Conservation (phyloP, 352 stramenopile species). For the Globisporangium radiosum region DNA sequence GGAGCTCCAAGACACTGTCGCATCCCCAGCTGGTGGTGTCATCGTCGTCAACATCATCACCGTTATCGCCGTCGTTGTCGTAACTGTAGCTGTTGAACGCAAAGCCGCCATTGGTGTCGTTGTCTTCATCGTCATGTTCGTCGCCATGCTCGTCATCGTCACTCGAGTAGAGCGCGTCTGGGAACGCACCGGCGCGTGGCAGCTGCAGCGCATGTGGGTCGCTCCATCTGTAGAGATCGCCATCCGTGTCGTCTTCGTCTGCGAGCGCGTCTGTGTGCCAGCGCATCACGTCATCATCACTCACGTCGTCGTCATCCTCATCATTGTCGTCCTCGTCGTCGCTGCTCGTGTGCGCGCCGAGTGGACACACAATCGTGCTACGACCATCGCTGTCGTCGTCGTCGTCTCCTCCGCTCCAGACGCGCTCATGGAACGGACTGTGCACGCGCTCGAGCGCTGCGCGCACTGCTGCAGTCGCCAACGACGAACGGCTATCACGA, state of each 20-base stretch:
- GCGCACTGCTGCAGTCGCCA: no score
- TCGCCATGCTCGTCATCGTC: conserved; percentile 3
- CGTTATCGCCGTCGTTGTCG: conserved; percentile 3
- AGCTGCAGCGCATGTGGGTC: no score
- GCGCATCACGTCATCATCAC: background rate
- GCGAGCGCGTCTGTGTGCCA: background rate
- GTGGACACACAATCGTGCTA: background rate
- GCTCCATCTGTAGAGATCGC: background rate
- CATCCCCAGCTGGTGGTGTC: conserved; percentile 18
- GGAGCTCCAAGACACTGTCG: conserved; percentile 21
- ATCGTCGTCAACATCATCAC: background rate
- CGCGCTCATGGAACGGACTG: no score
- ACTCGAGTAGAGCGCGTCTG: background rate
- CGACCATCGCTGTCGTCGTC: conserved; percentile 8
- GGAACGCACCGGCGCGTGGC: no score
- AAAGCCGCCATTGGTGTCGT: conserved; percentile 1
- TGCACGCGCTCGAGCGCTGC: no score
- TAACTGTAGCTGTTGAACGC: background rate
- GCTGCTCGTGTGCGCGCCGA: background rate
- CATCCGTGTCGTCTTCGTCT: background rate
- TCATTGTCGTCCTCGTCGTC: background rate
- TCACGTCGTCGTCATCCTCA: background rate
- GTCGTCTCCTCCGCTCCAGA: conserved; percentile 9
- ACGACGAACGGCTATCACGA: no score
- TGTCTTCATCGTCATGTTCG: conserved; percentile 3